Evolutionary conservation across 2,329 filamentous ascomycete species (phyloP), one percentile per base, ranked within the genome.

Genomic region (Fusarium bactridioides): DNA sequence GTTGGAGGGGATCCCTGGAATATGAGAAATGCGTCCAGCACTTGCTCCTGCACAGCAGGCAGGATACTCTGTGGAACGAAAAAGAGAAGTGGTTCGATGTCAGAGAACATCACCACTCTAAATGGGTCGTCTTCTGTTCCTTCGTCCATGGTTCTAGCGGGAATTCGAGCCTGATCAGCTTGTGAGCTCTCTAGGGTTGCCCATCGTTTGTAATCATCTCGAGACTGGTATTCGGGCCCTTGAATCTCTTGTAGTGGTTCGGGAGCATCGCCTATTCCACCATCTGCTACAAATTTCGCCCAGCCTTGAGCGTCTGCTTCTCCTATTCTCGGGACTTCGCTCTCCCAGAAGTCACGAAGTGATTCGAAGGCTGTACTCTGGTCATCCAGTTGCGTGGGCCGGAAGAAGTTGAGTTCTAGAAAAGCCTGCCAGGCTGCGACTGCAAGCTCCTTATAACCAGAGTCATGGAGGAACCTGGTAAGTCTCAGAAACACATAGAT

Each of bases 261-360:
- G 4, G 85, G 84, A 5, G 83, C 77, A 37, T 87, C 84, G 21
- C 78, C 79, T 64, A 79, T 66, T 19, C 77, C 81, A 4, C 66
- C 78, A 21, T 74, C 77, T n/a, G 80, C 76, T 19, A 83, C 80
- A 72, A 86, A 90, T n/a, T 83, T 77, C 4, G 77, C 79, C 94
- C 94, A 98, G 2, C 94, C 94, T 68, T 86, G 84, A 6, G 94
- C 91, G 4, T 84, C 85, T 2, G 82, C 77, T 74, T 98, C 95
- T 15, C 95, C 95, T 60, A 97, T 87, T 10, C 95, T 89, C 1
- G 92, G 85, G 1, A 90, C 86, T 78, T 98, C 95, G 63, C 90
- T 93, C 66, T 97, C 94, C 96, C 96, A 98, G 71, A 96, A 97
- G 5, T 91, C 86, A 53, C 88, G 84, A 69, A 97, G 93, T 0